Evolutionary conservation across 495 filamentous ascomycete species (phyloP), one percentile per base, ranked within the genome.

Genomic region (Rostrohypoxylon terebratum): DNA sequence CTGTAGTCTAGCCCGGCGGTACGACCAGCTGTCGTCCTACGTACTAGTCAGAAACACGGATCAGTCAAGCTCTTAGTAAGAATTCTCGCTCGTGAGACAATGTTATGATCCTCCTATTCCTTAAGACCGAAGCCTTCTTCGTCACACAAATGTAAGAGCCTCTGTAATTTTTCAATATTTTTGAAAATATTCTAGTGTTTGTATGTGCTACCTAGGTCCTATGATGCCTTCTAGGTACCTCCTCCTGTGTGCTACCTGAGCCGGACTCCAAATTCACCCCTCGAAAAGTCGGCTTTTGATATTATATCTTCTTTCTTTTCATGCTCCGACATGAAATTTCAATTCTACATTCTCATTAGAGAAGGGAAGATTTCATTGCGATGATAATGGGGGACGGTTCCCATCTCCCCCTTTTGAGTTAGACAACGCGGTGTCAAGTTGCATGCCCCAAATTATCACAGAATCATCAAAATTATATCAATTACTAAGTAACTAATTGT

Each of bases 1-100:
- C 48, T n/a, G 36, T 6, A 16, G 18, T 44, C 50, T 21, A 20
- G 23, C 23, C 50, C 50, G 62, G 61, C 50, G 13, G 62, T 65
- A 31, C 25, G 28, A 59, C 54, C 6, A 23, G 13, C 18, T 34
- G 33, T 33, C n/a, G 63, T 66, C 63, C 54, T 66, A 68, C 66
- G 48, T 59, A n/a, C n/a, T n/a, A 59, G 50, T 69, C 48, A 45
- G 16, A 60, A 53, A 68, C 38, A 67, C 16, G 23, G 58, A 44
- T 20, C 58, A 60, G 10, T 36, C 34, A 38, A 71, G 36, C 34
- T 61, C 42, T 40, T 18, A 36, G 44, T 60, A 23, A 60, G 40
- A 16, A 51, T 1, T 16, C 8, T 51, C 11, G 40, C 16, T 14
- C 3, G 21, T 54, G 48, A 54, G 40, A 54, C 61, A 54, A 53